Conservation (phyloP, 148 eudicot genomes). For the Rhododendron vialii region DNA sequence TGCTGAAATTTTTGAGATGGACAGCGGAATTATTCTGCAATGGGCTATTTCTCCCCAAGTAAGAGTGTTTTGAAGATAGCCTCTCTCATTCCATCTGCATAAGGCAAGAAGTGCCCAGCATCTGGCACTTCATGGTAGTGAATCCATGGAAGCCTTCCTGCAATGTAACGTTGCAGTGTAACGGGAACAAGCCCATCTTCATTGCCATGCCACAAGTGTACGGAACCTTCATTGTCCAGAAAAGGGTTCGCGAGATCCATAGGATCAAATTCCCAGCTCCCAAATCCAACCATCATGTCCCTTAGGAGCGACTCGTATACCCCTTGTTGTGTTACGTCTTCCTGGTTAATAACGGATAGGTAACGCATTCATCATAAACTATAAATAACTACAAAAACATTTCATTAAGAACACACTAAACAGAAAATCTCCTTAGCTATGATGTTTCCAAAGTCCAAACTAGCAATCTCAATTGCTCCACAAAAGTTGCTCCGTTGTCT, state of each 20-base stretch:
- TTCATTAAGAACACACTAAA: not conserved
- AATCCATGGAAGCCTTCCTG: conserved; percentile 47
- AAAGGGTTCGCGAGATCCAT: conserved; percentile 31
- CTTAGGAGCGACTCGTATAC: conserved; percentile 32
- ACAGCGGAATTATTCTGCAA: not conserved
- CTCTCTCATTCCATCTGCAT: conserved; percentile 31
- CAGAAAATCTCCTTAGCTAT: not conserved
- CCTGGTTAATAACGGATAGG: conserved; percentile 7
- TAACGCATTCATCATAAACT: not conserved
- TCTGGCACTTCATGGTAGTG: conserved; percentile 47
- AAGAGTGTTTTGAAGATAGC: conserved; percentile 31
- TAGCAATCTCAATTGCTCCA: not conserved
- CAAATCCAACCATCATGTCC: conserved; percentile 41
- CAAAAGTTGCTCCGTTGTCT: not conserved
- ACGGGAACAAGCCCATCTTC: conserved; percentile 47
- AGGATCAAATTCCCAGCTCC: conserved; percentile 49
- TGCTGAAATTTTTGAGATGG: not conserved
- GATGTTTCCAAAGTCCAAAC: not conserved
- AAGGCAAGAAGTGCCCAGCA: conserved; percentile 43
- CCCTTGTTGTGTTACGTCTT: conserved; percentile 29
- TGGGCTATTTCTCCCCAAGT: conserved; percentile 1
- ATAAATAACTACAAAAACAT: not conserved
- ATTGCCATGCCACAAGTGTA: conserved; percentile 57
- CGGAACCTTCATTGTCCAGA: conserved; percentile 12
- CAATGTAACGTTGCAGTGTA: conserved; percentile 40